Evolutionary conservation across 306 rosid species (phyloP).

Genomic region (Pyrus bretschneideri): DNA sequence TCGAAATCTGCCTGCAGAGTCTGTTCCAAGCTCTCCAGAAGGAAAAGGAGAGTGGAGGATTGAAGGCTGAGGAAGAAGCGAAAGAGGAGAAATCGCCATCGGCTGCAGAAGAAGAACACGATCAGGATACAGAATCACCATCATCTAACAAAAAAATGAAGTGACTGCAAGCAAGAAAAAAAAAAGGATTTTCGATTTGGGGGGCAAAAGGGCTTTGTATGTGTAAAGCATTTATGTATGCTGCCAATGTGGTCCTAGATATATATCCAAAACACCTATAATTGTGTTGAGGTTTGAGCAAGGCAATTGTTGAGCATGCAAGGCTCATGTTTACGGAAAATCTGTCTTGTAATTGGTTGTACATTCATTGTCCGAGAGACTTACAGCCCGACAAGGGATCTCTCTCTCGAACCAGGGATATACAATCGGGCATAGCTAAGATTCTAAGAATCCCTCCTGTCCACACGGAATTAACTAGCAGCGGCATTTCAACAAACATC

Average conservation of each 20-base stretch:
- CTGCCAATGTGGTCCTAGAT: too few relatives aligned
- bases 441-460: background rate
- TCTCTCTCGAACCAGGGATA: background rate
- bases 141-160: background rate
- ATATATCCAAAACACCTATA: too few relatives aligned
- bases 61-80: background rate
- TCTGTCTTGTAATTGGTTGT: background rate
- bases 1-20: background rate
- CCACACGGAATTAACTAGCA: background rate
- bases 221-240: too few relatives aligned
- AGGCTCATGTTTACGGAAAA: too few relatives aligned
- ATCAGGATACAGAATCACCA: background rate
- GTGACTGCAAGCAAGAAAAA: background rate
- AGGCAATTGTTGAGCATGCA: too few relatives aligned
- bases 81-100: background rate
- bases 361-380: background rate
- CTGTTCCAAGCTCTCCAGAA: background rate
- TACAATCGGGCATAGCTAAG: background rate
- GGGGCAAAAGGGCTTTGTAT: too few relatives aligned
- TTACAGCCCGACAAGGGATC: background rate
- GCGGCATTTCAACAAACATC: background rate
- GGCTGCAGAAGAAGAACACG: background rate
- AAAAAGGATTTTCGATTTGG: background rate
- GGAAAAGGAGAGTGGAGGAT: background rate
- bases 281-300: too few relatives aligned